Conservation (phyloP, 1,139 yeast genomes). For the Saccharomyces pastorianus region DNA sequence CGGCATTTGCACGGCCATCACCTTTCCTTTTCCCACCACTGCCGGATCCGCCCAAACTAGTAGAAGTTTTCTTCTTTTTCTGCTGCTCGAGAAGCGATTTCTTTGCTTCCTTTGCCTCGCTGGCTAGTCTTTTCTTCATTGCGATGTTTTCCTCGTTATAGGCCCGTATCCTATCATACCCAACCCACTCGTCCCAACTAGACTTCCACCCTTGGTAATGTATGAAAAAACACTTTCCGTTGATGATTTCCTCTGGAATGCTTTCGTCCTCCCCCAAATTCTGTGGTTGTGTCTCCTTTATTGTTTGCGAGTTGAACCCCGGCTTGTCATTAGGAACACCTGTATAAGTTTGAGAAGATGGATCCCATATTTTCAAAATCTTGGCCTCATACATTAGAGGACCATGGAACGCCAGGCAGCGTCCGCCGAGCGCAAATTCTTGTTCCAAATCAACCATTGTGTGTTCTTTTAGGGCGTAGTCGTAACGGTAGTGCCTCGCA, state of each 20-base stretch:
- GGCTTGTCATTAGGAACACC: slow-evolving; percentile 3
- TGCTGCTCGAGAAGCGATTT: slow-evolving; percentile 11
- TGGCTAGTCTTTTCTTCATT: slow-evolving; percentile 56
- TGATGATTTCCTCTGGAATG: slow-evolving; percentile 41
- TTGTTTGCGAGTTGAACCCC: slow-evolving; percentile 6
- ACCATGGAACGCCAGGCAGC: slow-evolving; percentile 82
- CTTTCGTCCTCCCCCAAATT: slow-evolving; percentile 16
- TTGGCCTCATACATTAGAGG: slow-evolving; percentile 87
- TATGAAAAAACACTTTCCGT: slow-evolving; percentile 49
- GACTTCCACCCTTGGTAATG: slow-evolving; percentile 96
- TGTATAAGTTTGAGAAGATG: slow-evolving; percentile 37
- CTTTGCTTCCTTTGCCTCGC: slow-evolving; percentile 34
- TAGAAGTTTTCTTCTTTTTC: slow-evolving; percentile 13
- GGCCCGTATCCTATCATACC: slow-evolving; percentile 56
- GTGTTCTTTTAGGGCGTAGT: neutral
- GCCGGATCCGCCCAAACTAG: slow-evolving; percentile 2
- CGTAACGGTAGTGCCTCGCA: neutral
- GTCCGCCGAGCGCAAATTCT: slow-evolving; percentile 32
- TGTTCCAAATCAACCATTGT: neutral
- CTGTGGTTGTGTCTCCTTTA: slow-evolving; percentile 14
- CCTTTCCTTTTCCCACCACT: neutral
- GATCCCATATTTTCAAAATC: slow-evolving; percentile 56
- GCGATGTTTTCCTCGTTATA: slow-evolving; percentile 61
- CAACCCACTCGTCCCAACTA: slow-evolving; percentile 97
- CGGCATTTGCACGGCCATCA: neutral